A percentile compares a stretch with the other conserved stretches of the same genome.
phyloP scores from a whole-genome alignment of 768 basidiomycete genomes.

The Saitozyma podzolica region DNA sequence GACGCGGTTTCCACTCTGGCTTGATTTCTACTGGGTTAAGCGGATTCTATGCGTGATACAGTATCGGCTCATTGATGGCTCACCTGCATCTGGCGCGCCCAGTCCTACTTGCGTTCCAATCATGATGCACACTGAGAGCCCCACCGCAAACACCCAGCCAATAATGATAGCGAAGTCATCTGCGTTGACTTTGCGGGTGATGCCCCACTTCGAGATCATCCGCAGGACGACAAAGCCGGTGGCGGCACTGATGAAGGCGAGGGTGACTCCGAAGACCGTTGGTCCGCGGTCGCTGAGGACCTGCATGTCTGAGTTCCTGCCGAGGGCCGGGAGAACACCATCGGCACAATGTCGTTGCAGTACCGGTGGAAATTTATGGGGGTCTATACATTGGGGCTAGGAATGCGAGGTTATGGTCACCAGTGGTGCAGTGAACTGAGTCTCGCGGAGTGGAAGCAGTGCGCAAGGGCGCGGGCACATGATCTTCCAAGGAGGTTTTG shows the following conservation, averaged over 20 bases:
- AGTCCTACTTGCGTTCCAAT: conserved; percentile 32
- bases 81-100: conserved; percentile 31
- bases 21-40: neutral
- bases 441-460: no score
- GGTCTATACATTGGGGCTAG: no score
- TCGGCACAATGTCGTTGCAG: no score
- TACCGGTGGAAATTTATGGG: no score
- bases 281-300: conserved; percentile 19
- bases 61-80: conserved; percentile 3
- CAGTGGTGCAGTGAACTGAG: no score
- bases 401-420: no score
- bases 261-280: conserved; percentile 42
- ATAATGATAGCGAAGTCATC: conserved; percentile 42
- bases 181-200: conserved; percentile 26
- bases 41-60: no score
- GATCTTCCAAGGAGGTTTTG: no score
- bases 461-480: no score
- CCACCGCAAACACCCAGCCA: conserved; percentile 44
- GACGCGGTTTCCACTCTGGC: conserved; percentile 9
- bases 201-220: conserved; percentile 37
- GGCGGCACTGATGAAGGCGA: conserved; percentile 35
- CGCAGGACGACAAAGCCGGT: conserved; percentile 37
- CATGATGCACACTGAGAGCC: conserved; percentile 27
- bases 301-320: no score
- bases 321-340: no score